Percentiles rank a stretch among this genome's conserved stretches.
These are phyloP conservation scores for Fusarium sp. DNA, from an alignment of 2,329 filamentous ascomycete genomes.

Conservation along the genomic window DNA sequence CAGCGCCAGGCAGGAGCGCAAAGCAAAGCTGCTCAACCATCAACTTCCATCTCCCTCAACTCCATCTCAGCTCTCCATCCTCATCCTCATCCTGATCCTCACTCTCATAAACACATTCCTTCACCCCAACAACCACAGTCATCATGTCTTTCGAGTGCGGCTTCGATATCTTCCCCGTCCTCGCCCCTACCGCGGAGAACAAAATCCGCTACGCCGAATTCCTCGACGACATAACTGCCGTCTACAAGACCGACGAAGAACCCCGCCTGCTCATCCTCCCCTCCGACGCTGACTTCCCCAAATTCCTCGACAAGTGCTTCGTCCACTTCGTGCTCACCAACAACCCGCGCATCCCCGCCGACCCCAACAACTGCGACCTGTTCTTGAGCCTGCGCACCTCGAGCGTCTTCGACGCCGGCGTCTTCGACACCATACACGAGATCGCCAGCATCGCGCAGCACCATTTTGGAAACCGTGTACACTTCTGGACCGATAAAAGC, in stretches of 20 bases:
- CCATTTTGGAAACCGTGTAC: neutral
- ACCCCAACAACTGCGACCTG: neutral
- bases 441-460: neutral
- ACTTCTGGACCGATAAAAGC: neutral
- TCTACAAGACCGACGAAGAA: neutral
- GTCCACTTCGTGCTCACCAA: neutral
- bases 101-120: too few relatives aligned
- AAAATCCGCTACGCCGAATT: neutral
- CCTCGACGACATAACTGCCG: neutral
- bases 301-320: neutral
- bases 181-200: neutral
- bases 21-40: neutral
- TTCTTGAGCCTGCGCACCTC: constrained; percentile 4
- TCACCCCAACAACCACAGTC: neutral
- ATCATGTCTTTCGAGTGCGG: constrained; percentile 2
- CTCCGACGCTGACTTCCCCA: neutral
- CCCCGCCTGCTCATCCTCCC: neutral
- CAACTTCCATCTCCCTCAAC: neutral
- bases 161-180: constrained; percentile 13
- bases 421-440: neutral
- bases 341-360: neutral
- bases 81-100: neutral
- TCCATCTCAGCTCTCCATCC: neutral
- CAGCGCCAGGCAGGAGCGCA: neutral
- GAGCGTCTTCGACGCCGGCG: neutral